Evolutionary conservation across 2,329 filamentous ascomycete species (phyloP), one percentile per base, ranked within the genome.

Genomic region (Pseudogymnoascus sp.): DNA sequence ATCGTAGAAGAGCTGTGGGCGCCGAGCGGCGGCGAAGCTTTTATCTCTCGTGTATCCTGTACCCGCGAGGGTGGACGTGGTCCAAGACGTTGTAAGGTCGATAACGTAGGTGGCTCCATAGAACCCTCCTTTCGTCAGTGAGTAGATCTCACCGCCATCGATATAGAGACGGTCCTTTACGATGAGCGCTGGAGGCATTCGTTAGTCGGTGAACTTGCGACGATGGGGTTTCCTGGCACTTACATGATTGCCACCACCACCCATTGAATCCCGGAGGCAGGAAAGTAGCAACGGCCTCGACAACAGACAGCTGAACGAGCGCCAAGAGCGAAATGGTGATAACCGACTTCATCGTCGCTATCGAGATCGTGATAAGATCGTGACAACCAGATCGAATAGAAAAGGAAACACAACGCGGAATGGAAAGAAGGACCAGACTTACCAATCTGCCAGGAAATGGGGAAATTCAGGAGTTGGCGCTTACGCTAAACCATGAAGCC

Each of bases 71-170:
- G 64, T 63, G 3, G 65, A 62, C n/a, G 63, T 66, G 3, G 63
- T 62, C 65, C 65, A 67, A 2, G 62, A 64, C 12, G 38, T 60
- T 14, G 59, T 62, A 12, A 67, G 58, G 30, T 66, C 65, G 22
- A 66, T 66, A 5, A 63, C 62, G 7, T 64, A 36, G 2, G 64
- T 67, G 4, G 62, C 11, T 33, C n/a, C 25, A 19, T 55, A 19
- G 25, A 2, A 5, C 5, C n/a, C 25, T 25, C 45, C 45, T 33
- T 19, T 16, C 8, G 45, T 30, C 8, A 12, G n/a, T 16, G 45
- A 52, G 19, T 55, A 55, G 8, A 55, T 7, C 45, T 55, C 45
- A 4, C 45, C 45, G 2, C 45, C 45, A 5, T 55, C 45, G 45
- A 55, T 55, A 30, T 55, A 55, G 45, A 55, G 45, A 19, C 45